Percentiles rank a stretch among this genome's conserved stretches.
These are phyloP conservation scores for Botrytis sinoallii DNA, from an alignment of 2,329 filamentous ascomycete genomes.

Conservation along the genomic window DNA sequence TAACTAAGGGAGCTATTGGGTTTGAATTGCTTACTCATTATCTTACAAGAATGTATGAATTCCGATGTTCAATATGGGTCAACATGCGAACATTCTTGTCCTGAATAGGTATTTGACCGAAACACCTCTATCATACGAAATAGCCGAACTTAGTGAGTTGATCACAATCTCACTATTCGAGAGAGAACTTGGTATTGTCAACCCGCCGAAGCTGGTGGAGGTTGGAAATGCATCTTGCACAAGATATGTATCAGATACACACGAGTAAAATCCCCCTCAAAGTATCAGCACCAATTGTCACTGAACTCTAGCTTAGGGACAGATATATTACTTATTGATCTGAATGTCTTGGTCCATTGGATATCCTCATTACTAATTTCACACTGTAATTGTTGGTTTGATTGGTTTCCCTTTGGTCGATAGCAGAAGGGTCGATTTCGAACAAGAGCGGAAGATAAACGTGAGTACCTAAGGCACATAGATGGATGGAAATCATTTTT, in stretches of 20 bases:
- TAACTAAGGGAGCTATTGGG: background rate
- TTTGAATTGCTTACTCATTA: background rate
- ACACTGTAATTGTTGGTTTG: background rate
- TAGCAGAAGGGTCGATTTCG: background rate
- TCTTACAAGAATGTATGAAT: background rate
- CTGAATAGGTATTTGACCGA: background rate
- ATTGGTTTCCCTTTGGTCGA: background rate
- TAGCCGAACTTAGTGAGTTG: background rate
- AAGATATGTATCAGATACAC: background rate
- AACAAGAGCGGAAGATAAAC: background rate
- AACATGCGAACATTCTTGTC: background rate
- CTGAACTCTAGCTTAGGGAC: background rate
- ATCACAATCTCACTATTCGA: background rate
- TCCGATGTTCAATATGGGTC: background rate
- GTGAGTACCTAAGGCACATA: background rate
- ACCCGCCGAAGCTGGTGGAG: background rate
- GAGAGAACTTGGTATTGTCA: background rate
- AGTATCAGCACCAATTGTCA: background rate
- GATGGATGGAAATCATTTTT: background rate
- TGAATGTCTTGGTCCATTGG: background rate
- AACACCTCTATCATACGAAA: background rate
- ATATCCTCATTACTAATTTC: background rate
- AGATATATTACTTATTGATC: background rate
- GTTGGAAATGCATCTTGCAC: background rate
- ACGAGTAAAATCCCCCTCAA: background rate